Conservation (phyloP, 345 rosid species). For the Hypericum androsaemum region DNA sequence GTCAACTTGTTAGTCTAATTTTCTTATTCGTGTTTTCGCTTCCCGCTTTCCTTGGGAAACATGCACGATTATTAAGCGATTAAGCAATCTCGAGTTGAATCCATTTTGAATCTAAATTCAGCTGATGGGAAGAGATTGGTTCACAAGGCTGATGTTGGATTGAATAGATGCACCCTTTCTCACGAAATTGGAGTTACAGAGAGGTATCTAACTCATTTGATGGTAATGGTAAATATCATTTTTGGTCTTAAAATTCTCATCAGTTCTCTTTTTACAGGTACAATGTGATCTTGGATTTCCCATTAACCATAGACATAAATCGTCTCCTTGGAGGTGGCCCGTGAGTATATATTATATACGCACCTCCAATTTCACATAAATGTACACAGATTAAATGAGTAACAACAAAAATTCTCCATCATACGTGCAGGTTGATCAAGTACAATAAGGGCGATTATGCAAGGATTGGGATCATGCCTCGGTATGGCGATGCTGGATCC, state of each 20-base stretch:
- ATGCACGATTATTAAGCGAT: background rate
- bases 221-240: no score
- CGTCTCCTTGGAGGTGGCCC: constrained; percentile 2
- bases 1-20: no score
- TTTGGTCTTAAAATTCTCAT: no score
- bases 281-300: constrained; percentile 4
- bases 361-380: background rate
- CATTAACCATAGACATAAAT: background rate
- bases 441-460: background rate
- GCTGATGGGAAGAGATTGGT: constrained; percentile 5
- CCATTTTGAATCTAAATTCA: background rate
- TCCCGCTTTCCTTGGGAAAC: no score
- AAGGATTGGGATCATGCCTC: constrained; percentile 3
- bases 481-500: background rate
- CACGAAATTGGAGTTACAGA: constrained; percentile 32
- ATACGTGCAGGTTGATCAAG: constrained; percentile 1
- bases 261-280: background rate
- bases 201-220: constrained; percentile 9
- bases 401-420: background rate
- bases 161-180: constrained; percentile 12
- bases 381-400: background rate
- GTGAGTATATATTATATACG: background rate
- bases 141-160: background rate
- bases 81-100: background rate
- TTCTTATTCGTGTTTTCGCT: background rate